Evolutionary conservation across 495 filamentous ascomycete species (phyloP).

Genomic region (Trichoderma gamsii): DNA sequence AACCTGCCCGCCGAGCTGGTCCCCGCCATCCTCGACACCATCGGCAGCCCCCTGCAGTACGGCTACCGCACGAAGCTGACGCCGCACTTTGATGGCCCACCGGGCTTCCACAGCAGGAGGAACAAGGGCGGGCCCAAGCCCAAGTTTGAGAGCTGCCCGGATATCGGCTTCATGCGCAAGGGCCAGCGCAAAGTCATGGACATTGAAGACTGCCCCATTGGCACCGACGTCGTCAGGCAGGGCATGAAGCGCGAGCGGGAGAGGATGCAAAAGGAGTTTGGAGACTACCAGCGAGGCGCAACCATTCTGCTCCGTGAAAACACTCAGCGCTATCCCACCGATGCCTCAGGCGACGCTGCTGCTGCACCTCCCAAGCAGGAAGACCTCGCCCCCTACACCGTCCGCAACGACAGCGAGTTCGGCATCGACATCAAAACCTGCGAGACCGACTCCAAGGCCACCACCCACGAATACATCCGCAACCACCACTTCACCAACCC

Average conservation of each 20-base stretch:
- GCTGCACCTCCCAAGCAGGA: constrained; percentile 15
- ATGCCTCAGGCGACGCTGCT: constrained; percentile 19
- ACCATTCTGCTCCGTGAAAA: constrained; percentile 85
- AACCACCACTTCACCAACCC: constrained; percentile 81
- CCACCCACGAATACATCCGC: constrained; percentile 78
- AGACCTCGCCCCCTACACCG: constrained; percentile 21
- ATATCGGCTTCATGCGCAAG: constrained; percentile 89
- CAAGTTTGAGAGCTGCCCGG: constrained; percentile 51
- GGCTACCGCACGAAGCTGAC: constrained; percentile 94
- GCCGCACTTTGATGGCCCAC: constrained; percentile 81
- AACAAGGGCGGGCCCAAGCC: constrained; percentile 29
- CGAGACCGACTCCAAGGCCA: constrained; percentile 77
- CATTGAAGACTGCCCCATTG: constrained; percentile 96
- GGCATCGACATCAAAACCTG: constrained; percentile 69
- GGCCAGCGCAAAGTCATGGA: constrained; percentile 67
- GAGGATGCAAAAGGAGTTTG: constrained; percentile 61
- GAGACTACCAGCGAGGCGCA: constrained; percentile 70
- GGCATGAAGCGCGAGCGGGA: constrained; percentile 70
- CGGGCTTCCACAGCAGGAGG: constrained; percentile 30
- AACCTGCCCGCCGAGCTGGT: constrained; percentile 67
- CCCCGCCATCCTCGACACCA: constrained; percentile 73
- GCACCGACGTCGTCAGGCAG: constrained; percentile 71
- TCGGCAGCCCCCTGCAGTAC: constrained; percentile 84
- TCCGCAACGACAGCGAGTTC: constrained; percentile 32
- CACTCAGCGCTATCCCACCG: constrained; percentile 62